Percentiles rank a stretch among this genome's conserved stretches.
These are phyloP conservation scores for Podila epigama DNA, from an alignment of 192 early-diverging fungal genomes.

Conservation along the genomic window DNA sequence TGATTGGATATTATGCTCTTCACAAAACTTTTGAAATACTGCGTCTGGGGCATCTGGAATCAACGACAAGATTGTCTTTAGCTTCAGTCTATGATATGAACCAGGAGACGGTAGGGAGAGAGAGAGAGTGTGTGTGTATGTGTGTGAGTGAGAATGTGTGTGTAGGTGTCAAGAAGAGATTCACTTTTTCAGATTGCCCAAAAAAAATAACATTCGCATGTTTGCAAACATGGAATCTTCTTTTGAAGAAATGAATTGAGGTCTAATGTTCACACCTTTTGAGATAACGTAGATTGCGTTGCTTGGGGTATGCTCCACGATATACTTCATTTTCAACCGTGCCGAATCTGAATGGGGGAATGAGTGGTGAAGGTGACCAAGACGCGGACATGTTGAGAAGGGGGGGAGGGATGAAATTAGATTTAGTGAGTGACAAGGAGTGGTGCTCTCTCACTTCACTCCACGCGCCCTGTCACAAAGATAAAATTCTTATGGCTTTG, in stretches of 20 bases:
- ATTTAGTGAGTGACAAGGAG: too few species aligned
- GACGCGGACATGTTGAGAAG: slow-evolving; percentile 37
- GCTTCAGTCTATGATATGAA: slow-evolving; percentile 55
- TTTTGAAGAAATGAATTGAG: neutral
- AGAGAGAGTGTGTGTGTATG: neutral
- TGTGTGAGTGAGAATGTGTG: neutral
- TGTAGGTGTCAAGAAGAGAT: neutral
- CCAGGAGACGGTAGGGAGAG: neutral
- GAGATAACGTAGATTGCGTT: slow-evolving; percentile 86
- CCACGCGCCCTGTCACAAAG: too few species aligned
- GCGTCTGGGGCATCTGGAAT: slow-evolving; percentile 75
- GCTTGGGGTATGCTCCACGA: slow-evolving; percentile 90
- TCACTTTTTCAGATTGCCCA: slow-evolving; percentile 78
- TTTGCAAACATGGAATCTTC: neutral
- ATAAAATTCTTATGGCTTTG: too few species aligned
- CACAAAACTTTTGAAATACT: slow-evolving; percentile 69
- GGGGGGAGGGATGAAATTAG: neutral
- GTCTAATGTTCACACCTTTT: slow-evolving; percentile 57
- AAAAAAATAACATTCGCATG: too few species aligned
- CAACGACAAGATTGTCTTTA: slow-evolving; percentile 88
- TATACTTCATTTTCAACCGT: slow-evolving; percentile 85
- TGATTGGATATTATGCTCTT: slow-evolving; percentile 64
- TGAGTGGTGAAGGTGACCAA: slow-evolving; percentile 56
- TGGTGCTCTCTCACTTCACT: too few species aligned
- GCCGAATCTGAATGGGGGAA: slow-evolving; percentile 87